Evolutionary conservation across 495 filamentous ascomycete species (phyloP), one percentile per base, ranked within the genome.

Genomic region (Aspergillus biplanus): DNA sequence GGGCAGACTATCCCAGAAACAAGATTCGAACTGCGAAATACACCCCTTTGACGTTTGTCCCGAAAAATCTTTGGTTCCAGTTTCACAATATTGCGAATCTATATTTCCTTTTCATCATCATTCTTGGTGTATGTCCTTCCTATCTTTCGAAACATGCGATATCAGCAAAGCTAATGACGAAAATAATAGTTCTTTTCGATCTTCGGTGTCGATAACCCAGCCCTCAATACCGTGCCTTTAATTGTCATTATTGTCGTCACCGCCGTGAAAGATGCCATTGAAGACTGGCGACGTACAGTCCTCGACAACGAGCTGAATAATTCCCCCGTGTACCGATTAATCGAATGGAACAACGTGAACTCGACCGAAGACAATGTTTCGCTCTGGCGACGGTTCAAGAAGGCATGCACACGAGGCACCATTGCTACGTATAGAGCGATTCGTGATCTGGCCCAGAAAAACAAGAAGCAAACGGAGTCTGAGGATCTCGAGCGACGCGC

Each of bases 41-140:
- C 75, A 98, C 96, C 5, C 87, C 96, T 13, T 77, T 99, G 56
- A 96, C 90, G 66, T 99, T 99, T 79, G 76, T 98, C n/a, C 96
- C 96, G 9, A 97, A 98, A 78, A 97, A 99, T 74, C 73, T 98
- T 59, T 99, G 87, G 84, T 89, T 95, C 61, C 96, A 99, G 75
- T 98, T 99, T 73, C 93, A 98, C 78, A 98, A 98, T 74, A 91
- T 99, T 67, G 96, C 96, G 58, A 99, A 98, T 75, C 87, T 98
- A 44, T 99, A 97, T 76, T 99, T 99, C 83, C 82, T 98, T 59
- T 97, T 97, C 78, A 85, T 95, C 64, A 94, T 97, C 73, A 94
- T 99, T 72, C 86, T 99, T 59, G 85, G 88, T 65, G 96, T 98
- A 88, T 58, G 58, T 33, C 39, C 33, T 33, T 52, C 49, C 13